Base-by-base conservation (phyloP, 495 filamentous ascomycete genomes). In the Aspergillus mulundensis region DNA sequence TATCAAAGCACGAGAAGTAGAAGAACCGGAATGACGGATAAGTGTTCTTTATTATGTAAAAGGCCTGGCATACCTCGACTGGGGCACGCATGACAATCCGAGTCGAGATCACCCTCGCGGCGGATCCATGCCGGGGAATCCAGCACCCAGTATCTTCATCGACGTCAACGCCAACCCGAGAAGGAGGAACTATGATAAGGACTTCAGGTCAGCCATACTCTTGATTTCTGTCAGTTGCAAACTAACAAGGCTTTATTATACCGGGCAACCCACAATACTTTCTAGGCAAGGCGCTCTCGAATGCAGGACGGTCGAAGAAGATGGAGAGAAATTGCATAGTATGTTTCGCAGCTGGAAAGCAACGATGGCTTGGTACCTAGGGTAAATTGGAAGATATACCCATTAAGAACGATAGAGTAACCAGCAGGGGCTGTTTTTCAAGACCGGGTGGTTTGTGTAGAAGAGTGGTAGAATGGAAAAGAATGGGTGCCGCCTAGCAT, bases 31-130 rank as follows among this genome's bases (percentile, higher is more conserved):
- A 49, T 28, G 8, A 23, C 34, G 18, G 32, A 18, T 14, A 39
- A 48, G 16, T 28, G 19, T 7, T 15, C 16, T 56, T 40, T 7
- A 38, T 44, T 50, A 50, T 50, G 50, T 50, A 44, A 36, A 50
- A 15, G 15, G 34, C 24, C 40, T 38, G 25, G 46, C 54, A 57
- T 57, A 38, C 54, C 39, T 43, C 1, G 19, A 21, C 54, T 44
- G 46, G 24, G 40, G 24, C 54, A 0, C 24, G 46, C 45, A 50
- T 49, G 43, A 36, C 19, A 32, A 36, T 40, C 24, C 15, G 16
- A 36, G 36, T 23, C 21, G 6, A 42, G 28, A 47, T 54, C 52
- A 54, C 51, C 53, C 49, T 49, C 46, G 54, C 45, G 54, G 50
- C 38, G 54, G 34, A 2, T 19, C 39, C 54, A 56, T 56, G 11